A percentile compares a stretch with the other conserved stretches of the same genome.
Conservation (phyloP, 352 stramenopile species). For the Globisporangium middletonii region DNA sequence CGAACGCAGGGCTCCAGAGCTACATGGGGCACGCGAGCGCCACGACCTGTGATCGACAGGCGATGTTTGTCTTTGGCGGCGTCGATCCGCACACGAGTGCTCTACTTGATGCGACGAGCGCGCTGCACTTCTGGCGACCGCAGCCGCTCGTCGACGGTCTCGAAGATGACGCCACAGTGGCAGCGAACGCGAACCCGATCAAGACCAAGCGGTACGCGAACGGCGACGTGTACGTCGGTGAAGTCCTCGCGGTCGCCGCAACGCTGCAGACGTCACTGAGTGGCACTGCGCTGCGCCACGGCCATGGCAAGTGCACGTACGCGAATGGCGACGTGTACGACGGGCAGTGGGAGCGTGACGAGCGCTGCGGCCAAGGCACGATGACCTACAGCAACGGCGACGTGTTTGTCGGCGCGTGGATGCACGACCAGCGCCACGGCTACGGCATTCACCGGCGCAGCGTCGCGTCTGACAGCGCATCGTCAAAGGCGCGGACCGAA, state of each 20-base stretch:
- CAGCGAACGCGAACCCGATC: slow-evolving; percentile 24
- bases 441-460: slow-evolving; percentile 39
- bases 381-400: slow-evolving; percentile 45
- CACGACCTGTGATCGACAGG: slow-evolving; percentile 28
- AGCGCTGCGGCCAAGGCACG: slow-evolving; percentile 40
- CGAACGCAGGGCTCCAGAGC: slow-evolving; percentile 29
- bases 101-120: slow-evolving; percentile 33
- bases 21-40: slow-evolving; percentile 42
- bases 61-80: slow-evolving; percentile 59
- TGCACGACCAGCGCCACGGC: slow-evolving; percentile 37
- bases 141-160: slow-evolving; percentile 24
- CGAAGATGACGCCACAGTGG: slow-evolving; percentile 24
- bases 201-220: slow-evolving; percentile 46
- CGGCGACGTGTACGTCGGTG: slow-evolving; percentile 65
- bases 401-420: slow-evolving; percentile 49
- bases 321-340: slow-evolving; percentile 52
- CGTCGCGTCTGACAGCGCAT: neutral
- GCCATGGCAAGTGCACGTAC: slow-evolving; percentile 60
- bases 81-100: slow-evolving; percentile 18
- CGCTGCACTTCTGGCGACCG: slow-evolving; percentile 57
- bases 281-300: slow-evolving; percentile 24
- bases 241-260: slow-evolving; percentile 24
- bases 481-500: slow-evolving; percentile 9
- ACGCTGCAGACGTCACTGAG: slow-evolving; percentile 8
- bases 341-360: slow-evolving; percentile 55